Evolutionary conservation across 352 stramenopile genomes (phyloP), one percentile per base, ranked within the genome.

Genomic region (Pythium volutum): DNA sequence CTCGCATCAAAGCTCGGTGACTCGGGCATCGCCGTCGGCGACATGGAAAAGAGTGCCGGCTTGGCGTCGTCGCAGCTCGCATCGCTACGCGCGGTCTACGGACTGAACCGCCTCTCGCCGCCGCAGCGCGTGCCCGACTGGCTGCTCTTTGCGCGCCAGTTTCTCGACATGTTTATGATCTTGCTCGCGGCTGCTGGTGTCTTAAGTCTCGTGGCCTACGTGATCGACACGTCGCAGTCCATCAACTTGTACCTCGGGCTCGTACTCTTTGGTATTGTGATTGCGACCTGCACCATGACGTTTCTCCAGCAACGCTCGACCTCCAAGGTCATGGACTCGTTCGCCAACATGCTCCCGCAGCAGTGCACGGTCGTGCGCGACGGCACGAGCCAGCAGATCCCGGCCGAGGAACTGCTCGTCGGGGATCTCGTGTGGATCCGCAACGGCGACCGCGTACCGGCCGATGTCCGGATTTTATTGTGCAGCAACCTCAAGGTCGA

Each of bases 401-500:
- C 74, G 14, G 78, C 78, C 15, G 71, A 78, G 31, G 67, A 84
- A 22, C 62, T 88, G 4, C 61, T 84, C 2, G 69, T 76, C 7
- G 78, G 78, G 5, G 78, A 88, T 51, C 38, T 88, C 14, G 74
- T 88, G 2, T 76, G 72, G 66, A 58, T 88, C 18, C 64, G 62
- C 38, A 75, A 80, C 27, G 78, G 78, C 7, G 74, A 88, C 64
- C 77, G 79, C 20, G 73, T 88, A 18, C 78, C 78, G 1, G 78
- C 78, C 0, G 78, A 85, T 39, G 12, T 84, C 11, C 66, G 75
- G 2, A 70, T 88, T 36, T 25, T 88, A 22, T 62, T 71, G 4
- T 80, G 67, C 55, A 76, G 64, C 61, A 73, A 73, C 29, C 67
- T 88, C 18, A 84, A 84, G 55, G 74, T 88, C 15, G 79, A 88